A percentile compares a stretch with the other conserved stretches of the same genome.
Evolutionary conservation across 805 yeast species (phyloP).

Genomic region (Pichia nakasei): DNA sequence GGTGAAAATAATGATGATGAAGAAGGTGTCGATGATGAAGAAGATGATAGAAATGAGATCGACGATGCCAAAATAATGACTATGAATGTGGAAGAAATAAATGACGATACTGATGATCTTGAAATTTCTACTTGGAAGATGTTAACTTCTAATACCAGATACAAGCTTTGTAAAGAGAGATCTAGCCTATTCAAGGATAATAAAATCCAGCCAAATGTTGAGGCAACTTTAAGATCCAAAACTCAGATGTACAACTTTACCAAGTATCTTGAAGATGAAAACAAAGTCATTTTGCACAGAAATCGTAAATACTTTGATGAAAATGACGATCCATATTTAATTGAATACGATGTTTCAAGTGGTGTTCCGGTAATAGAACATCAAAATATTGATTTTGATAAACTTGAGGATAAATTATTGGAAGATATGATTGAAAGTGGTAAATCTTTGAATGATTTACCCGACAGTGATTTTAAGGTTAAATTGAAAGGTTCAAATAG

Average conservation of each 20-base stretch:
- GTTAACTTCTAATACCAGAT: slow-evolving; percentile 70
- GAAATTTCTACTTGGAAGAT: slow-evolving; percentile 80
- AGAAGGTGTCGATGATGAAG: neutral
- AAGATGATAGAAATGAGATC: slow-evolving; percentile 14
- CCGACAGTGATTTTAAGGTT: slow-evolving; percentile 34
- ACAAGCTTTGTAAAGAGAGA: slow-evolving; percentile 63
- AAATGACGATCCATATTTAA: slow-evolving; percentile 52
- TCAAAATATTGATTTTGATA: slow-evolving; percentile 39
- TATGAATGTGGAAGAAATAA: slow-evolving; percentile 12
- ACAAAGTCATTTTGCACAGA: slow-evolving; percentile 25
- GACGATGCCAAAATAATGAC: slow-evolving; percentile 2
- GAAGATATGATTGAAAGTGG: slow-evolving; percentile 28
- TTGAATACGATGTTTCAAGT: slow-evolving; percentile 80
- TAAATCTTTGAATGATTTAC: slow-evolving; percentile 26
- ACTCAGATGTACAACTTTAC: slow-evolving; percentile 57
- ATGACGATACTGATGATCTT: slow-evolving; percentile 38
- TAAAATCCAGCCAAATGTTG: slow-evolving; percentile 54
- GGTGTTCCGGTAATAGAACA: slow-evolving; percentile 63
- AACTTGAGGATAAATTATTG: slow-evolving; percentile 36
- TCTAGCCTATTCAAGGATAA: slow-evolving; percentile 54
- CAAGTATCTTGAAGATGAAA: slow-evolving; percentile 34
- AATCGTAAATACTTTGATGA: slow-evolving; percentile 36
- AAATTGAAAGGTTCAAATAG: slow-evolving; percentile 50
- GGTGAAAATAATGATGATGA: neutral
- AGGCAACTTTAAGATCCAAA: slow-evolving; percentile 60